Base-by-base conservation (phyloP, 768 basidiomycete species). In the Ramaria sp. region DNA sequence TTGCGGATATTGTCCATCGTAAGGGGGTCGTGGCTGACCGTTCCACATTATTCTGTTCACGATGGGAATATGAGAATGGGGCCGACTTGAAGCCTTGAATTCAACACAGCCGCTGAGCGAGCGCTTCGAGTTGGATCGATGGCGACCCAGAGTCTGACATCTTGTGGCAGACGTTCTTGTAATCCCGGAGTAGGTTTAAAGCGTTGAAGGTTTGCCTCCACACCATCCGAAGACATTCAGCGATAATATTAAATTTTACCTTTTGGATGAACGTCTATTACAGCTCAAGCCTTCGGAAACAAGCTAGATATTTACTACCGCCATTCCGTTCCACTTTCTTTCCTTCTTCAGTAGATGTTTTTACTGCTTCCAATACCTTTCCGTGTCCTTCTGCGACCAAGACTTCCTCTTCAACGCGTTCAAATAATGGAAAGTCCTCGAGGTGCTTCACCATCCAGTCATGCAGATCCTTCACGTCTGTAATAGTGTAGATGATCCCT, bases 401-500 rank as follows among this genome's bases (percentile, higher is more conserved):
- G 24, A 81, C 79, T 31, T 84, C 79, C 63, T 91, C 88, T 49
- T 81, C 81, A 59, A 95, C 77, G 33, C 76, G 74, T 61, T 91
- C 81, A 69, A 99, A 98, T 13, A 95, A 73, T 0, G 94, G 94
- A 66, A 93, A 95, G 1, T 75, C 78, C 46, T 81, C 80, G n/a
- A 98, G 75, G 72, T 98, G 94, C 4, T 79, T 73, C 53, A 80
- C 83, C 91, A 97, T 97, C 96, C 96, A 99, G 56, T 86, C 80
- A 67, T 95, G 87, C 17, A 99, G 78, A 66, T 97, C 93, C 62
- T 82, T 77, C 38, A 99, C 96, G 64, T 99, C 96, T 9, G 96
- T 99, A 69, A 97, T 93, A 12, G 95, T 98, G 73, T 98, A 99
- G 24, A 98, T 78, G 65, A 95, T 86, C 7, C 96, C 96, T n/a